phyloP scores from a whole-genome alignment of 768 basidiomycete genomes.

The Gelatoporia subvermispora region DNA sequence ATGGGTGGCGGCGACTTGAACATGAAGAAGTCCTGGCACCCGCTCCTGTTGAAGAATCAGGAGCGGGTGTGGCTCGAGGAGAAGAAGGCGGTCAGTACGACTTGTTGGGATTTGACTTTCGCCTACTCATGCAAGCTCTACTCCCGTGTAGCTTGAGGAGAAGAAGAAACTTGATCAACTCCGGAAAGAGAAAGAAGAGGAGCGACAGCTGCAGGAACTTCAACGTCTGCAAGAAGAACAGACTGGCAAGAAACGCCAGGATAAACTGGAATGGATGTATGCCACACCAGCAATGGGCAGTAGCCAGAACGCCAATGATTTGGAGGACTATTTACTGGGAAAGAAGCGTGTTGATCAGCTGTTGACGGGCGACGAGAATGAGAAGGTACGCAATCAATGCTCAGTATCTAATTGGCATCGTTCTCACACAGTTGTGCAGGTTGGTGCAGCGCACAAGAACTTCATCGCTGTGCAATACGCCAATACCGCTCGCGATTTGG shows the following conservation, averaged over 20 bases:
- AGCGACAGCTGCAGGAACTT: slow-evolving; percentile 92
- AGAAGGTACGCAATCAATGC: slow-evolving; percentile 51
- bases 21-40: slow-evolving; percentile 99
- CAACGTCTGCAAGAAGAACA: slow-evolving; percentile 93
- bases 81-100: slow-evolving; percentile 78
- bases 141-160: slow-evolving; percentile 73
- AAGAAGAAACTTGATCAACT: slow-evolving; percentile 98
- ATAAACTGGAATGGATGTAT: slow-evolving; percentile 99
- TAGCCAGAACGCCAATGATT: slow-evolving; percentile 79
- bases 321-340: slow-evolving; percentile 95
- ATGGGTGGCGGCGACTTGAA: slow-evolving; percentile 99
- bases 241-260: slow-evolving; percentile 90
- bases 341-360: slow-evolving; percentile 98
- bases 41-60: slow-evolving; percentile 96
- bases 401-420: slow-evolving; percentile 10
- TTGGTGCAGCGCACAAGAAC: slow-evolving; percentile 84
- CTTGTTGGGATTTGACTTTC: slow-evolving; percentile 4
- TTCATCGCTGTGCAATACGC: slow-evolving; percentile 96
- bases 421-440: slow-evolving; percentile 31
- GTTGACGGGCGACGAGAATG: slow-evolving; percentile 86
- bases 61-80: slow-evolving; percentile 99
- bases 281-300: slow-evolving; percentile 93
- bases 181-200: slow-evolving; percentile 96
- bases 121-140: not conserved
- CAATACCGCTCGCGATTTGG: slow-evolving; percentile 81